phyloP scores from a whole-genome alignment of 768 basidiomycete species.

The Gyrodon lividus region DNA sequence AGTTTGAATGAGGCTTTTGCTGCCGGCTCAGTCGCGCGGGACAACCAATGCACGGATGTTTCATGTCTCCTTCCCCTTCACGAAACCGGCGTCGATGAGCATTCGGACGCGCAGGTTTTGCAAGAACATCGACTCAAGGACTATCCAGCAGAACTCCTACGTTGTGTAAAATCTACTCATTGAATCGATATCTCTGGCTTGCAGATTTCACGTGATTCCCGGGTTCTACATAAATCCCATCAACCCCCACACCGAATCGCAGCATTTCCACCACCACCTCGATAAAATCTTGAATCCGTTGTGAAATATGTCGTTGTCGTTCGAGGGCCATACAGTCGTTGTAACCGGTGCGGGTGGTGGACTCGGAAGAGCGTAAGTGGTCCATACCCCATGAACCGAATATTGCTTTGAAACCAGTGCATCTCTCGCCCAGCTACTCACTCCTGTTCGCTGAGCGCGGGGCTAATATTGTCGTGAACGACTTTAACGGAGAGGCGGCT shows the following conservation, averaged over 20 bases:
- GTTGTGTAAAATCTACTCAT: no score
- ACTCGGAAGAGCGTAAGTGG: constrained; percentile 81
- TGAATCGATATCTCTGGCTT: no score
- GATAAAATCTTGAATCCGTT: background rate
- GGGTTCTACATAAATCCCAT: background rate
- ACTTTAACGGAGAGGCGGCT: constrained; percentile 84
- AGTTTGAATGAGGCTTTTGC: no score
- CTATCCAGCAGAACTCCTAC: no score
- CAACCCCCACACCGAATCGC: background rate
- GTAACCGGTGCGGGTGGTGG: constrained; percentile 97
- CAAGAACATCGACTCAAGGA: no score
- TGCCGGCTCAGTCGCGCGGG: no score
- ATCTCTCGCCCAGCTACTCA: constrained; percentile 62
- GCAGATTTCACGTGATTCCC: constrained; percentile 17
- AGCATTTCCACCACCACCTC: background rate
- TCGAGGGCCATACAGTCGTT: constrained; percentile 88
- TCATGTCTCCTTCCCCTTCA: no score
- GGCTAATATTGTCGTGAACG: constrained; percentile 94
- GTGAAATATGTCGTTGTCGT: constrained; percentile 51
- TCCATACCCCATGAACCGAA: background rate
- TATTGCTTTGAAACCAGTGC: background rate
- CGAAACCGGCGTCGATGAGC: no score
- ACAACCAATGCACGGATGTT: no score
- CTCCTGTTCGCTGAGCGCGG: constrained; percentile 90
- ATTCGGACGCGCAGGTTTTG: no score